Evolutionary conservation across 148 eudicot genomes (phyloP).

Genomic region (Agrostemma githago): DNA sequence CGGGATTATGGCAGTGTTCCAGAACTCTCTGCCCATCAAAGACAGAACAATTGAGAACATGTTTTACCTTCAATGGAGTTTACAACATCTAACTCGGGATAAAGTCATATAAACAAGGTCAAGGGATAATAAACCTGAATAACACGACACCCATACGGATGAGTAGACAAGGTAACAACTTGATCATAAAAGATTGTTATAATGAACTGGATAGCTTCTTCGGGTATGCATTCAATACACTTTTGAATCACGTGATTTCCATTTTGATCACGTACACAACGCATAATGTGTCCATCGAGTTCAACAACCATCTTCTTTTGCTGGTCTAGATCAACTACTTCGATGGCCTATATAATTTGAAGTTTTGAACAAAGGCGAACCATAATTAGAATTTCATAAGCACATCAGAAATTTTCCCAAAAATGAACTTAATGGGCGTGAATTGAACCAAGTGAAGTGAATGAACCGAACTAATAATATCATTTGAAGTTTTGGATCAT

Average conservation of each 20-base stretch:
- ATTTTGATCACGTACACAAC: conserved; percentile 92
- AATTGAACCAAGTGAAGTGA: too few species aligned
- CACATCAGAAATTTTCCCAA: too few species aligned
- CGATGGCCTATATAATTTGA: conserved; percentile 63
- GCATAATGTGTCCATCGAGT: conserved; percentile 80
- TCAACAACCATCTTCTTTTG: conserved; percentile 72
- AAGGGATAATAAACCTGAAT: conserved; percentile 52
- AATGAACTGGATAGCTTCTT: conserved; percentile 67
- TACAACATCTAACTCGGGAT: too few species aligned
- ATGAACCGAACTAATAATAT: too few species aligned
- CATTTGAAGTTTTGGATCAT: too few species aligned
- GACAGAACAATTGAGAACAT: conserved; percentile 4
- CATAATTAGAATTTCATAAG: neutral
- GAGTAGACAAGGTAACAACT: conserved; percentile 73
- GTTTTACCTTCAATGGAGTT: neutral
- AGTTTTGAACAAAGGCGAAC: conserved; percentile 7
- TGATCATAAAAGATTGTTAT: conserved; percentile 70
- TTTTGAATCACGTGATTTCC: conserved; percentile 93
- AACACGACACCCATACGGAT: conserved; percentile 97
- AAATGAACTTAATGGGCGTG: too few species aligned
- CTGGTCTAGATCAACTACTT: conserved; percentile 80
- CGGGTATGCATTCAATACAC: conserved; percentile 88
- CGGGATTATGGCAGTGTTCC: conserved; percentile 74
- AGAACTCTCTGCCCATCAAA: conserved; percentile 65
- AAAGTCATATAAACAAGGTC: neutral